A percentile compares a stretch with the other conserved stretches of the same genome.
Conservation (phyloP, 2,329 filamentous ascomycete species). For the Trichothecium roseum region DNA sequence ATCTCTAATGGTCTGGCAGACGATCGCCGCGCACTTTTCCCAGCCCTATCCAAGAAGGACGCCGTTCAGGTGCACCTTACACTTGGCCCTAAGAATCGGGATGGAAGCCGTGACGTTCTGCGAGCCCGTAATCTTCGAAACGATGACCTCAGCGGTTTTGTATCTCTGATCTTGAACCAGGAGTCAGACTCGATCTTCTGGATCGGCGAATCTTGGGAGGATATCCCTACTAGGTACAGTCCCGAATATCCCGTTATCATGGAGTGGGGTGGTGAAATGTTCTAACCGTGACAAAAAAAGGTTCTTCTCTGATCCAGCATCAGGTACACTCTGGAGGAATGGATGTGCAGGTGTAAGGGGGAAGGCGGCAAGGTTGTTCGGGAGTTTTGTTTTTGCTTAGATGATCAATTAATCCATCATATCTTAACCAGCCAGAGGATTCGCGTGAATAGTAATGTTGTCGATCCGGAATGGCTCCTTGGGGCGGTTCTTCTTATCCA, state of each 20-base stretch:
- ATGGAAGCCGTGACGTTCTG: no score
- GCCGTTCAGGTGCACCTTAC: no score
- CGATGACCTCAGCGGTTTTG: not conserved
- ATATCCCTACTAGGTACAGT: not conserved
- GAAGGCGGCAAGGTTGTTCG: not conserved
- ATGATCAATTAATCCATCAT: not conserved
- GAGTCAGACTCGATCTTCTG: not conserved
- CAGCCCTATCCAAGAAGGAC: no score
- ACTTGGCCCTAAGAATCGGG: no score
- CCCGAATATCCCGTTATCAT: not conserved
- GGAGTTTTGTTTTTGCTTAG: not conserved
- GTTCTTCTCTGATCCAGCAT: not conserved
- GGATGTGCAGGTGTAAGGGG: not conserved
- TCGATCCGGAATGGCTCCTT: slow-evolving; percentile 58
- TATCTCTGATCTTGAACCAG: not conserved
- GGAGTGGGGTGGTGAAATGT: not conserved
- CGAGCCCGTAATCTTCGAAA: not conserved
- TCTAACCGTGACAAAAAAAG: not conserved
- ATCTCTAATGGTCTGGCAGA: no score
- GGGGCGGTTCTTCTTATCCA: slow-evolving; percentile 71
- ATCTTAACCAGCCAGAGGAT: slow-evolving; percentile 56
- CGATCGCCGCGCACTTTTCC: no score
- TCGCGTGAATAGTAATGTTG: slow-evolving; percentile 65
- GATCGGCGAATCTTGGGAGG: not conserved
- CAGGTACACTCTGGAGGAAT: not conserved